These are phyloP conservation scores for Claviceps spartinae DNA, from an alignment of 2,329 filamentous ascomycete species.

Conservation along the genomic window DNA sequence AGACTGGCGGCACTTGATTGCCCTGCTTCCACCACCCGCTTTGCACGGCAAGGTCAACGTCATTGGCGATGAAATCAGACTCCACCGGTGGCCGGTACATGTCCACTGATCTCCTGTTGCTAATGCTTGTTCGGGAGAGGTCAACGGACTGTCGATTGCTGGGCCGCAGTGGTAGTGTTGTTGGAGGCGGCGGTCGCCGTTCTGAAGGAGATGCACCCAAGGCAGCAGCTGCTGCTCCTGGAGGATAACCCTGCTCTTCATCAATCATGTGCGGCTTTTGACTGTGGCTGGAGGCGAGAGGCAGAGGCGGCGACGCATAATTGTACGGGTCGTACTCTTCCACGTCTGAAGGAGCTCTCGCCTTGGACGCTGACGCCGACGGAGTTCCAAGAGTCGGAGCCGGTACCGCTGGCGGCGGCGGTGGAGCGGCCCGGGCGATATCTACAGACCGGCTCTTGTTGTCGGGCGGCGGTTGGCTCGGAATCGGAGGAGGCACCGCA, in stretches of 20 bases:
- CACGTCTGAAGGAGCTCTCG: constrained; percentile 25
- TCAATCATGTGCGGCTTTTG: constrained; percentile 27
- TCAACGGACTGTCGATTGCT: constrained; percentile 21
- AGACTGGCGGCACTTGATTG: constrained; percentile 63
- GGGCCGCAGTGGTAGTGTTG: constrained; percentile 14
- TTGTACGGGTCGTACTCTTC: constrained; percentile 61
- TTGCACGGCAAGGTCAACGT: constrained; percentile 62
- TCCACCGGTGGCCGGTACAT: constrained; percentile 60
- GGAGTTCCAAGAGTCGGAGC: constrained; percentile 10
- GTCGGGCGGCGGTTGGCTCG: constrained; percentile 41
- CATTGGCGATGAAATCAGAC: constrained; percentile 73
- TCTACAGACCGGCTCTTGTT: constrained; percentile 53
- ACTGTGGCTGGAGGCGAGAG: constrained; percentile 17
- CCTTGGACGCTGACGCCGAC: not conserved
- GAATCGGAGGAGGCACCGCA: constrained; percentile 50
- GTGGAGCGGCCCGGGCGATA: constrained; percentile 55
- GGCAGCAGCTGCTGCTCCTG: constrained; percentile 29
- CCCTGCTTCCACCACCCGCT: constrained; percentile 81
- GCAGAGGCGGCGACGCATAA: constrained; percentile 26
- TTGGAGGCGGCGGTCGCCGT: constrained; percentile 30
- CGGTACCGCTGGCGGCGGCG: constrained; percentile 33
- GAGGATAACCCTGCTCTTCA: constrained; percentile 29
- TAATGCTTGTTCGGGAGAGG: constrained; percentile 24
- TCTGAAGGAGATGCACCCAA: constrained; percentile 26
- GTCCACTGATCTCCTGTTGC: constrained; percentile 56